Percentiles rank a stretch among this genome's conserved stretches.
Evolutionary conservation across 2,329 filamentous ascomycete species (phyloP).

Genomic region (Fusarium humuli): DNA sequence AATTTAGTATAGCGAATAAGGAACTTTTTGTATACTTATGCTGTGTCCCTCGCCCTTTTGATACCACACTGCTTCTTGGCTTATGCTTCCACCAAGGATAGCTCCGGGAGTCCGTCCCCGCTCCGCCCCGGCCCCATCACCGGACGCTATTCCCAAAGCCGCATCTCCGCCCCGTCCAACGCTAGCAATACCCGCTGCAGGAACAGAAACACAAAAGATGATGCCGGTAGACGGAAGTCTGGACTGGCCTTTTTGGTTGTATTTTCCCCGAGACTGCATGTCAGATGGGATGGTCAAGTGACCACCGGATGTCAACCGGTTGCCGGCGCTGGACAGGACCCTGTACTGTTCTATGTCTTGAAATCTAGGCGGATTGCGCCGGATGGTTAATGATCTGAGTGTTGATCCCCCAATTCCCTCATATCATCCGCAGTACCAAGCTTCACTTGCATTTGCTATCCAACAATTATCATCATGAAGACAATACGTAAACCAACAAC

Average conservation of each 20-base stretch:
- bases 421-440: not conserved
- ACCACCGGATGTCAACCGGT: conserved; percentile 10
- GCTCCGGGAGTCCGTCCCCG: not conserved
- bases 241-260: too few relatives aligned
- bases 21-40: too few relatives aligned
- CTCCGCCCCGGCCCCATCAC: conserved; percentile 7
- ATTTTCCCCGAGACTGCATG: not conserved
- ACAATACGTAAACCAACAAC: not conserved
- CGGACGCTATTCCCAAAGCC: conserved; percentile 28
- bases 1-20: not conserved
- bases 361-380: too few relatives aligned
- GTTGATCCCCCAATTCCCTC: not conserved
- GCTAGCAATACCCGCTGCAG: conserved; percentile 8
- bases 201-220: not conserved
- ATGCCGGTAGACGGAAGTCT: not conserved
- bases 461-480: not conserved
- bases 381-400: not conserved
- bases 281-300: conserved; percentile 9
- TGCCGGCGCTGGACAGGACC: not conserved
- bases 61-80: too few relatives aligned
- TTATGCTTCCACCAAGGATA: too few relatives aligned
- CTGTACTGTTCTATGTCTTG: too few relatives aligned
- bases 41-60: too few relatives aligned
- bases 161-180: conserved; percentile 19
- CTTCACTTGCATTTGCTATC: not conserved